Percentiles rank a stretch among this genome's conserved stretches.
phyloP scores from a whole-genome alignment of 2,329 filamentous ascomycete species.

The Diaporthe citri region DNA sequence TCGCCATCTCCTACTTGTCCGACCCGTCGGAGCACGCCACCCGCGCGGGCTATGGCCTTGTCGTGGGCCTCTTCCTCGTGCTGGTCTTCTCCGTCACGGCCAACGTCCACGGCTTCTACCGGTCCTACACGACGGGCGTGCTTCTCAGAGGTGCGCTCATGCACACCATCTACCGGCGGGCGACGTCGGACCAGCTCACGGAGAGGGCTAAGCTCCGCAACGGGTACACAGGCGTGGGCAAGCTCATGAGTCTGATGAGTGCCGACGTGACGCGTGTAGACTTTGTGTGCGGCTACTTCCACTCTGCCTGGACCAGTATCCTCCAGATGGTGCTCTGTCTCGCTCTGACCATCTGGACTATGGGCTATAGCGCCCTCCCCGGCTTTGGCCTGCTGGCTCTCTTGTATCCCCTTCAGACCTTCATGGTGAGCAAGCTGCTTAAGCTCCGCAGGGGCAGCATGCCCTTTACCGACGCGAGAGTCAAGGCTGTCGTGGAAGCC shows the following conservation, averaged over 20 bases:
- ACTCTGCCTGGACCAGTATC: slow-evolving; percentile 49
- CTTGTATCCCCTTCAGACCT: slow-evolving; percentile 44
- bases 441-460: slow-evolving; percentile 45
- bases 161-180: slow-evolving; percentile 43
- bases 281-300: slow-evolving; percentile 50
- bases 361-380: slow-evolving; percentile 46
- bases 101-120: slow-evolving; percentile 48
- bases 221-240: slow-evolving; percentile 44
- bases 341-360: slow-evolving; percentile 43
- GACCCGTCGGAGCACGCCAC: slow-evolving; percentile 43
- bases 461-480: slow-evolving; percentile 46
- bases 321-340: slow-evolving; percentile 49
- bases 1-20: slow-evolving; percentile 42
- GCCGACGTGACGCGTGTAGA: slow-evolving; percentile 50
- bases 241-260: slow-evolving; percentile 50
- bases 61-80: slow-evolving; percentile 45
- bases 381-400: slow-evolving; percentile 46
- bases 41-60: slow-evolving; percentile 44
- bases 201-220: slow-evolving; percentile 41
- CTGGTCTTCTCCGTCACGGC: slow-evolving; percentile 45
- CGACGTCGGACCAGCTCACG: slow-evolving; percentile 42
- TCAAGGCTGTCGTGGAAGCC: slow-evolving; percentile 46
- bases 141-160: slow-evolving; percentile 43
- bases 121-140: slow-evolving; percentile 42
- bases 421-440: slow-evolving; percentile 43